Evolutionary conservation across 179 eudicot species (phyloP), one percentile per base, ranked within the genome.

Genomic region (Vitellaria paradoxa): DNA sequence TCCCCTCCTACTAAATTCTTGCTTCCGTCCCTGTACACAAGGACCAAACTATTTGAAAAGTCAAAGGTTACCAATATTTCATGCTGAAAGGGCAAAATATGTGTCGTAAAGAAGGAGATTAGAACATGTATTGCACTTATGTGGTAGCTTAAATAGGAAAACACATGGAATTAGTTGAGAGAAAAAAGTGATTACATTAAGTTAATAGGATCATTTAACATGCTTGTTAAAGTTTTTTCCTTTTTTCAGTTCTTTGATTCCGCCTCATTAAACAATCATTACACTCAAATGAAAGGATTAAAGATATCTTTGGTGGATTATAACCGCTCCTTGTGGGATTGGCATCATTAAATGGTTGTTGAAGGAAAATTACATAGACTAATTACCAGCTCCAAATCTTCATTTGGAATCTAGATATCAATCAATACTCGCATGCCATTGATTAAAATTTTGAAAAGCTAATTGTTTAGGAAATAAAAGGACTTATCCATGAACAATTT

Each of bases 301-400:
- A 55, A 23, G 50, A 30, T 52, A 14, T 21, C 5, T 15, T 24
- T 12, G 42, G 73, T 53, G 62, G 46, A 70, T 12, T 6, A 30
- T 17, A 18, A 73, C 65, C 20, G 21, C 50, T 11, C 50, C 42
- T 60, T 37, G 76, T 73, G 56, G 61, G 14, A 59, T 37, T 74
- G 9, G 52, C 52, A 37, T n/a, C 26, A 72, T 15, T 63, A 63
- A 23, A 63, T 26, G 42, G 6, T 57, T 56, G 26, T 53, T 17
- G 2, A 7, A 17, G 74, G 63, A 71, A 71, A 56, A 49, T 11
- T 6, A 75, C 21, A 15, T 2, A 24, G 1, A 49, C 7, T 7
- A 75, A 65, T 75, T 75, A 64, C 59, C 46, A 6, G 9, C 21
- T 9, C 42, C 37, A 45, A 3, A 20, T 53, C 72, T 76, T 52